Percentiles rank a stretch among this genome's conserved stretches.
Evolutionary conservation across 371 early-diverging fungal species (phyloP).

Genomic region (Zychaea mexicana): DNA sequence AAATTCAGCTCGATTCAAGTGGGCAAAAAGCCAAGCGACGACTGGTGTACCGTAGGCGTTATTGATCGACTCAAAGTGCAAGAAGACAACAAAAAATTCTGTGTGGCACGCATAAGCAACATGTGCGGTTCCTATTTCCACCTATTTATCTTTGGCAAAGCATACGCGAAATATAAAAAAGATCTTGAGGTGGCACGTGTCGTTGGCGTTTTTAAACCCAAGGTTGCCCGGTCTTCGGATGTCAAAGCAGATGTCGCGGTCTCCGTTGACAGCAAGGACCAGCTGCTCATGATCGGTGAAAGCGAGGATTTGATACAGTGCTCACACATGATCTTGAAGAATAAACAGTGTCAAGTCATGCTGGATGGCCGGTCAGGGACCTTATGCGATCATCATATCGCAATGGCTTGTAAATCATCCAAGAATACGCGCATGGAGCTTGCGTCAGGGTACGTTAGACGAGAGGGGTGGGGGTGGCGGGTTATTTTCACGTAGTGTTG

Average conservation of each 20-base stretch:
- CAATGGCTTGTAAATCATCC: slow-evolving; percentile 27
- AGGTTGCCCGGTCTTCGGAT: slow-evolving; percentile 27
- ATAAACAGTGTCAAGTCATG: slow-evolving; percentile 33
- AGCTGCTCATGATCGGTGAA: slow-evolving; percentile 36
- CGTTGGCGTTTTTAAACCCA: slow-evolving; percentile 29
- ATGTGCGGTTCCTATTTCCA: slow-evolving; percentile 28
- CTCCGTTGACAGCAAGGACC: slow-evolving; percentile 27
- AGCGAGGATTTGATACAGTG: slow-evolving; percentile 41
- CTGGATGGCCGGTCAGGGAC: slow-evolving; percentile 43
- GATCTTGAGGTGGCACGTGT: slow-evolving; percentile 27
- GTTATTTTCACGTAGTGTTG: too few species aligned
- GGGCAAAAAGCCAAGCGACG: slow-evolving; percentile 27
- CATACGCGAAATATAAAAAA: slow-evolving; percentile 19
- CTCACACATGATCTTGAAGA: slow-evolving; percentile 16
- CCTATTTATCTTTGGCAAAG: slow-evolving; percentile 35
- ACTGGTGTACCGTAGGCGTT: slow-evolving; percentile 43
- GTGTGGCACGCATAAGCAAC: slow-evolving; percentile 32
- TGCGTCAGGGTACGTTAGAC: slow-evolving; percentile 52
- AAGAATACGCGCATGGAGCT: slow-evolving; percentile 48
- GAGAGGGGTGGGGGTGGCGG: too few species aligned
- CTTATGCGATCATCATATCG: slow-evolving; percentile 43
- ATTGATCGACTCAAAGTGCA: slow-evolving; percentile 24
- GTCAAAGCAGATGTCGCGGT: slow-evolving; percentile 21
- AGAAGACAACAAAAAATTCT: slow-evolving; percentile 12
- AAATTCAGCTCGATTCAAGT: slow-evolving; percentile 28